Percentiles rank a stretch among this genome's conserved stretches.
Evolutionary conservation across 768 basidiomycete genomes (phyloP).

Genomic region (Multifurca ochricompacta): DNA sequence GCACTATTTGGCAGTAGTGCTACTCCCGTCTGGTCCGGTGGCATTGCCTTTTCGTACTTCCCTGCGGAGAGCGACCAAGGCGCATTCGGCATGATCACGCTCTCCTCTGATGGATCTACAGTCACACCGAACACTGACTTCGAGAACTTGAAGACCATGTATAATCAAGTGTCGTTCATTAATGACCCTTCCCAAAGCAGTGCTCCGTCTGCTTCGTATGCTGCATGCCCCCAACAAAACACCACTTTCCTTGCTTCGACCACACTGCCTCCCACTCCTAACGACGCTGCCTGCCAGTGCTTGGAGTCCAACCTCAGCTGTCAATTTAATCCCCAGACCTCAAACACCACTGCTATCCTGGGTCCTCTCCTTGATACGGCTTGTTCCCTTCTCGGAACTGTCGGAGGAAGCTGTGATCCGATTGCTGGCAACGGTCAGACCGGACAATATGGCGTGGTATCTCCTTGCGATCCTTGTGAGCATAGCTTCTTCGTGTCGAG

Average conservation of each 20-base stretch:
- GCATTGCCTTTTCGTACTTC: conserved; percentile 87
- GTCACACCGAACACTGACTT: conserved; percentile 69
- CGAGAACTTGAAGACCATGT: conserved; percentile 53
- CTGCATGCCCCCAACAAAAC: conserved; percentile 56
- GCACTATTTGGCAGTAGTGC: conserved; percentile 68
- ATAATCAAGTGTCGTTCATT: conserved; percentile 45
- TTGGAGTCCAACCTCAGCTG: conserved; percentile 63
- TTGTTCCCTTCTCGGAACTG: conserved; percentile 58
- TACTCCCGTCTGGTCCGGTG: conserved; percentile 80
- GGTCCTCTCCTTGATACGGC: conserved; percentile 58
- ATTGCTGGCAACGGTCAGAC: conserved; percentile 66
- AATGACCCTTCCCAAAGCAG: conserved; percentile 53
- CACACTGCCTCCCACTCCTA: conserved; percentile 77
- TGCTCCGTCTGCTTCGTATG: conserved; percentile 43
- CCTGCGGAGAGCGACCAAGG: conserved; percentile 65
- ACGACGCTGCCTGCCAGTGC: conserved; percentile 72
- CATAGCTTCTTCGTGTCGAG: neutral
- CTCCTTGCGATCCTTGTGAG: conserved; percentile 72
- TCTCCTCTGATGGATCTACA: conserved; percentile 55
- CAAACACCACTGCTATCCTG: conserved; percentile 51
- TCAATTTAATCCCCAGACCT: conserved; percentile 55
- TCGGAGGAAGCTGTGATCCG: conserved; percentile 53
- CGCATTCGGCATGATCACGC: conserved; percentile 79
- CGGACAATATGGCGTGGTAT: conserved; percentile 70
- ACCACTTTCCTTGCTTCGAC: conserved; percentile 56